phyloP scores from a whole-genome alignment of 495 filamentous ascomycete genomes.

The Talaromyces nanjingensis region DNA sequence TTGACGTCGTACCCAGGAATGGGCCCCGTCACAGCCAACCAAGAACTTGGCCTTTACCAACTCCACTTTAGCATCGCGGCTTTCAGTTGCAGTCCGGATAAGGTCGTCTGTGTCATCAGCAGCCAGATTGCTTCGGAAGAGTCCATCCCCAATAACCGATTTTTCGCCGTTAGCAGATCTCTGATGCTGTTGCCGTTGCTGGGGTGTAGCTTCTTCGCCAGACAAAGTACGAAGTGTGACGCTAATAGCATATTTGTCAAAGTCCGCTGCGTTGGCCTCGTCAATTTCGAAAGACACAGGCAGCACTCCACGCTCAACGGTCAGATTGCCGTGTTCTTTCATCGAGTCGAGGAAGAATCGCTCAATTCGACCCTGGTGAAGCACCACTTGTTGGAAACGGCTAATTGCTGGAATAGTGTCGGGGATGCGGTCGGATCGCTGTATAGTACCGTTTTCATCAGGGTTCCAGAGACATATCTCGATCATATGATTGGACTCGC shows the following conservation, averaged over 20 bases:
- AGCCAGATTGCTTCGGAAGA: slow-evolving; percentile 49
- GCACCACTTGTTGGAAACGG: slow-evolving; percentile 43
- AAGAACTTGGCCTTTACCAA: slow-evolving; percentile 52
- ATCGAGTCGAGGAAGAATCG: slow-evolving; percentile 45
- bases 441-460: slow-evolving; percentile 41
- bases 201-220: slow-evolving; percentile 34
- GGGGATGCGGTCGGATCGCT: slow-evolving; percentile 39
- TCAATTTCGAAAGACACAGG: slow-evolving; percentile 39
- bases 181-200: slow-evolving; percentile 11
- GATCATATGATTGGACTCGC: slow-evolving; percentile 52
- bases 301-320: slow-evolving; percentile 39
- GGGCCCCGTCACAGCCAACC: slow-evolving; percentile 58
- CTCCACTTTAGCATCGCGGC: slow-evolving; percentile 18
- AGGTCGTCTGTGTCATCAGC: slow-evolving; percentile 51
- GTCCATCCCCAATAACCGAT: slow-evolving; percentile 33
- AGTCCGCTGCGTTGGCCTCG: slow-evolving; percentile 30
- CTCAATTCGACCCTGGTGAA: slow-evolving; percentile 53
- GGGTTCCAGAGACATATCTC: slow-evolving; percentile 34
- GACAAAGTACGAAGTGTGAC: slow-evolving; percentile 40
- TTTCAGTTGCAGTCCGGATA: slow-evolving; percentile 24
- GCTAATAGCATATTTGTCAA: slow-evolving; percentile 44
- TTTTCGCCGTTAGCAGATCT: slow-evolving; percentile 4
- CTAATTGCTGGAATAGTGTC: slow-evolving; percentile 45
- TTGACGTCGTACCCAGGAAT: slow-evolving; percentile 49
- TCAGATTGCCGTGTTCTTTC: slow-evolving; percentile 14